Conservation (phyloP, 805 yeast species). For the Monosporozyma solicola region DNA sequence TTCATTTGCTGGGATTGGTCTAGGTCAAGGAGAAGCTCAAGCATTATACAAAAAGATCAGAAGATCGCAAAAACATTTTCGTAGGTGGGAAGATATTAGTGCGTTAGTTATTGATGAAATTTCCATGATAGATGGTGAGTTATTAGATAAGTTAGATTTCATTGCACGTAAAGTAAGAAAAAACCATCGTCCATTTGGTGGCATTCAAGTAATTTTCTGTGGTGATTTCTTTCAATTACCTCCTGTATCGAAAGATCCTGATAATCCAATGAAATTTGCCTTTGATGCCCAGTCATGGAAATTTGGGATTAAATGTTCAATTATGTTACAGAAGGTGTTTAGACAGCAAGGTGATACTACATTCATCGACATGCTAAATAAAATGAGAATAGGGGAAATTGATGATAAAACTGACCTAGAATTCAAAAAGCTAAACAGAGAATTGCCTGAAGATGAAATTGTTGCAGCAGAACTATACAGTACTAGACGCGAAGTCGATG, state of each 20-base stretch:
- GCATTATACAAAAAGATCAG: slow-evolving; percentile 44
- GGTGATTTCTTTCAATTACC: slow-evolving; percentile 83
- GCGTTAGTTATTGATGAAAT: slow-evolving; percentile 71
- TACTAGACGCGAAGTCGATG: slow-evolving; percentile 62
- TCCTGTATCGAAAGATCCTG: slow-evolving; percentile 37
- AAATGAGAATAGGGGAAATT: slow-evolving; percentile 57
- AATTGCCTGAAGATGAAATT: slow-evolving; percentile 48
- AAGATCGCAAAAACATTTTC: slow-evolving; percentile 39
- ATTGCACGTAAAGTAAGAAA: slow-evolving; percentile 47
- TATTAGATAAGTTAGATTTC: slow-evolving; percentile 53
- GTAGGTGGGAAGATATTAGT: slow-evolving; percentile 46
- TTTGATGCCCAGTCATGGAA: slow-evolving; percentile 62
- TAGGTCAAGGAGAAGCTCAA: slow-evolving; percentile 48
- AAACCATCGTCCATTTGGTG: slow-evolving; percentile 58
- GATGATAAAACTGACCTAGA: slow-evolving; percentile 38
- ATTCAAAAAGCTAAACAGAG: slow-evolving; percentile 45
- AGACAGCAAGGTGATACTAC: slow-evolving; percentile 67
- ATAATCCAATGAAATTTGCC: slow-evolving; percentile 38
- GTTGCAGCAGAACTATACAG: slow-evolving; percentile 70
- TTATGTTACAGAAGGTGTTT: slow-evolving; percentile 56
- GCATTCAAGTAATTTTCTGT: slow-evolving; percentile 64
- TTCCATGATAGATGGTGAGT: slow-evolving; percentile 67
- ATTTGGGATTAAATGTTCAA: slow-evolving; percentile 44
- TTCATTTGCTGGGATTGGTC: slow-evolving; percentile 69
- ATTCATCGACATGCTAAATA: slow-evolving; percentile 67